Base-by-base conservation (phyloP, 2,329 filamentous ascomycete species). In the Xylaria sp. region DNA sequence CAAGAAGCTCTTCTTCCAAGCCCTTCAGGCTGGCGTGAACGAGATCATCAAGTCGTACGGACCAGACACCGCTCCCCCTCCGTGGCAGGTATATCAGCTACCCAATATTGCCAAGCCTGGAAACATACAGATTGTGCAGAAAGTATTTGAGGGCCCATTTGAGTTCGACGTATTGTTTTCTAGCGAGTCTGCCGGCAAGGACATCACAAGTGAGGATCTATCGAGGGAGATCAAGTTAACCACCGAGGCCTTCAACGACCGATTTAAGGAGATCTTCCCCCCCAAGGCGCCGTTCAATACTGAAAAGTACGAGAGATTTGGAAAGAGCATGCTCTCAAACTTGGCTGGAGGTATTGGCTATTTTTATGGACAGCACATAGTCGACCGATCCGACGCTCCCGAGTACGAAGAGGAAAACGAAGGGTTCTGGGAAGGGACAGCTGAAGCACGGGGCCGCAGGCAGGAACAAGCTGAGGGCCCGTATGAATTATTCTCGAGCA, bases 391-490 rank as follows among this genome's bases (percentile, higher is more conserved):
- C 0, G 92, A 95, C 75, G 93, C 93, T n/a, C 83, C 90, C 10
- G 95, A 97, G 74, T 98, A 98, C 72, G 93, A 97, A 11, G 96
- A 99, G 81, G 93, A 96, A 71, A 92, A 93, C 66, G 96, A 98
- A 79, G 92, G 92, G 0, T 98, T 98, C 81, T 97, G 95, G 94
- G 90, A 96, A 76, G 94, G 96, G 72, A 89, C 96, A 20, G 94
- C 91, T 1, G 90, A 91, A 74, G 95, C 94, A 4, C 87, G 93
- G 65, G 86, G 83, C 27, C 88, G 89, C 66, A 89, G 88, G 62
- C 81, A 88, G 69, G 89, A 94, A 70, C 84, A 88, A 66, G 80
- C 90, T 0, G 94, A 96, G 75, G 93, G 93, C 0, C 93, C 95
- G 1, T 92, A 90, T 61, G 93, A 97, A 78, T 87, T 99, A 2